Base-by-base conservation (phyloP, 257 asterid species). In the Euphrasia confusa region DNA sequence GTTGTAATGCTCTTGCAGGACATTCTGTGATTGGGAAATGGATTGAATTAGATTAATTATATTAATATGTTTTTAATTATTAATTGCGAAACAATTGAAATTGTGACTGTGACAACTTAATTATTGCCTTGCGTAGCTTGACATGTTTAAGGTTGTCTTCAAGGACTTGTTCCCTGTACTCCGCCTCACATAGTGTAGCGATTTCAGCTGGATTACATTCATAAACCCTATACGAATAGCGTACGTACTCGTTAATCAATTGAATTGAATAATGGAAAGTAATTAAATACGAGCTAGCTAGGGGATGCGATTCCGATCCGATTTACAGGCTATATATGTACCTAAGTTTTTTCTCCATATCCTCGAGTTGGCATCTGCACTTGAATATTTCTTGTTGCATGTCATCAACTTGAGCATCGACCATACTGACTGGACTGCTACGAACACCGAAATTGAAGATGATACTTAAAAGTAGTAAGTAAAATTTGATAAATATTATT, bases 341-440 rank as follows among this genome's bases (percentile, higher is more conserved):
- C 99, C 93, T 84, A 13, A 89, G 50, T 56, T 77, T 79, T 62
- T 78, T 87, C 77, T 83, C 96, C 89, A 75, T 70, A 13, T 92
- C 84, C 60, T 77, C 94, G 15, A 89, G 69, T 45, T 82, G 89
- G 70, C 80, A 73, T 74, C 79, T 86, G 72, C 78, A 84, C 68
- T 77, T 75, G 30, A 81, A 14, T 39, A 89, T 58, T 68, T 92
- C 91, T 66, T 80, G 90, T 62, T 86, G 95, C 68, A 86, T 69
- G 71, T 82, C 94, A 95, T 86, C 95, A 26, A 84, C 56, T 58
- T 84, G 95, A 61, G 90, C 66, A 75, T 86, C 95, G 18, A 71
- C 58, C 66, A 67, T 81, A 58, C 72, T 75, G 13, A 69, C 67
- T 7, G 95, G 86, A 83, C 97, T 83, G 80, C 83, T 58, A 37